Conservation (phyloP, 352 stramenopile species). For the Phytophthora tentaculata region DNA sequence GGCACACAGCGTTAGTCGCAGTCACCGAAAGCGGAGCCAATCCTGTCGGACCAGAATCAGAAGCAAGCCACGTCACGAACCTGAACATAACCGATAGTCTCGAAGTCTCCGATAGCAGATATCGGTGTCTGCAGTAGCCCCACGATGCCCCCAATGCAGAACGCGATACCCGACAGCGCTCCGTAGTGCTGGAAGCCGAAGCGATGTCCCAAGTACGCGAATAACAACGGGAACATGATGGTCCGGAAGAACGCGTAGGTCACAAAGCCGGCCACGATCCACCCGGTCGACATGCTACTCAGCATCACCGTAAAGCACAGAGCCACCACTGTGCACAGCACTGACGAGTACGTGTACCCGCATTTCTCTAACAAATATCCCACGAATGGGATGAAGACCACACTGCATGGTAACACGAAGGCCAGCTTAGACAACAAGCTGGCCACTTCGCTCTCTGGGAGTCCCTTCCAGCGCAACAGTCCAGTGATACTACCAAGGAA, state of each 20-base stretch:
- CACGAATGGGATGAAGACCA: conserved; percentile 78
- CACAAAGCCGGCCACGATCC: conserved; percentile 66
- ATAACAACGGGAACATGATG: conserved; percentile 86
- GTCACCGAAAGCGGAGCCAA: conserved; percentile 15
- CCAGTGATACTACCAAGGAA: conserved; percentile 76
- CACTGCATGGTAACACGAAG: conserved; percentile 66
- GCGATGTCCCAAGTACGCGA: conserved; percentile 77
- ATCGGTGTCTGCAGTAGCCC: conserved; percentile 73
- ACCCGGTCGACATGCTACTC: conserved; percentile 41
- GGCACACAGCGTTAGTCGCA: conserved; percentile 12
- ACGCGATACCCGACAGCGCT: conserved; percentile 77
- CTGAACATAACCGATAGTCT: conserved; percentile 54
- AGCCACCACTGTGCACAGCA: conserved; percentile 48
- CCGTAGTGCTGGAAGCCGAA: conserved; percentile 90
- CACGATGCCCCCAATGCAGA: conserved; percentile 69
- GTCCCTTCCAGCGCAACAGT: conserved; percentile 58
- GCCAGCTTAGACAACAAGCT: conserved; percentile 59
- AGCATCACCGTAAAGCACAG: conserved; percentile 56
- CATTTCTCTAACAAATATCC: conserved; percentile 76
- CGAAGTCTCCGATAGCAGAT: conserved; percentile 54
- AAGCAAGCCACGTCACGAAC: conserved; percentile 35
- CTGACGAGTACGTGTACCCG: conserved; percentile 64
- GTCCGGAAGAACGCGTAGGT: conserved; percentile 84
- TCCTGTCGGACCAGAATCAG: conserved; percentile 28
- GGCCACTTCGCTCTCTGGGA: conserved; percentile 48